These are phyloP conservation scores for Pestalotiopsis sp. DNA, from an alignment of 2,329 filamentous ascomycete genomes.

Conservation along the genomic window DNA sequence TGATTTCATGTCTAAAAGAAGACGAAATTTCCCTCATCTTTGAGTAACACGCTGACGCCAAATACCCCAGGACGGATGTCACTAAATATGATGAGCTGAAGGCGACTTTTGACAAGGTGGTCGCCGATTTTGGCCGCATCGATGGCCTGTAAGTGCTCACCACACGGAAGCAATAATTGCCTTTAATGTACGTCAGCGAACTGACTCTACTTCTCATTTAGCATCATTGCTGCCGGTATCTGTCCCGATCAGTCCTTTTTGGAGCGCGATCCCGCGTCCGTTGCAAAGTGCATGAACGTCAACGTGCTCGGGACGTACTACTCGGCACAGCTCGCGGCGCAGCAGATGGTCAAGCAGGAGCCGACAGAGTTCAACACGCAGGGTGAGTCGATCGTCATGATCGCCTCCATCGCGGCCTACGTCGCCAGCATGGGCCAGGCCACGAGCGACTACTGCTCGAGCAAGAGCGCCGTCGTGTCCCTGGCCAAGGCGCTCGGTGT, in stretches of 20 bases:
- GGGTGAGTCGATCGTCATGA: constrained; percentile 45
- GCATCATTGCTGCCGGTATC: constrained; percentile 14
- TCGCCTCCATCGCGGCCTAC: constrained; percentile 50
- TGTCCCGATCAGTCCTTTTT: constrained; percentile 15
- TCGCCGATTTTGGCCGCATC: constrained; percentile 27
- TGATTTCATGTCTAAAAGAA: background rate
- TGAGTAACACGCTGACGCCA: background rate
- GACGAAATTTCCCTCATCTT: background rate
- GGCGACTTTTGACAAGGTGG: constrained; percentile 37
- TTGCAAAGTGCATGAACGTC: constrained; percentile 62
- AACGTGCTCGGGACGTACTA: constrained; percentile 71
- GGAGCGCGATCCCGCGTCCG: constrained; percentile 54
- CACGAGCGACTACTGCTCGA: constrained; percentile 63
- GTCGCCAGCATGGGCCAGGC: constrained; percentile 56
- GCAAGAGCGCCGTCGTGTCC: constrained; percentile 63
- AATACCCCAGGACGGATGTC: constrained; percentile 39
- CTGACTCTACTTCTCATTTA: constrained; percentile 28
- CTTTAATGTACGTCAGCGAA: background rate
- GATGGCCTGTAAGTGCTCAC: background rate
- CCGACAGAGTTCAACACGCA: constrained; percentile 35
- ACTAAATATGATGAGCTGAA: constrained; percentile 34
- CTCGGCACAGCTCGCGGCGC: constrained; percentile 68
- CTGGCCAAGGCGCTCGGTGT: constrained; percentile 58
- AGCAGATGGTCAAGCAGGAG: constrained; percentile 47
- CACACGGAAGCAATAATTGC: constrained; percentile 27